phyloP scores from a whole-genome alignment of 2,329 filamentous ascomycete species.

The Colletotrichum plurivorum region DNA sequence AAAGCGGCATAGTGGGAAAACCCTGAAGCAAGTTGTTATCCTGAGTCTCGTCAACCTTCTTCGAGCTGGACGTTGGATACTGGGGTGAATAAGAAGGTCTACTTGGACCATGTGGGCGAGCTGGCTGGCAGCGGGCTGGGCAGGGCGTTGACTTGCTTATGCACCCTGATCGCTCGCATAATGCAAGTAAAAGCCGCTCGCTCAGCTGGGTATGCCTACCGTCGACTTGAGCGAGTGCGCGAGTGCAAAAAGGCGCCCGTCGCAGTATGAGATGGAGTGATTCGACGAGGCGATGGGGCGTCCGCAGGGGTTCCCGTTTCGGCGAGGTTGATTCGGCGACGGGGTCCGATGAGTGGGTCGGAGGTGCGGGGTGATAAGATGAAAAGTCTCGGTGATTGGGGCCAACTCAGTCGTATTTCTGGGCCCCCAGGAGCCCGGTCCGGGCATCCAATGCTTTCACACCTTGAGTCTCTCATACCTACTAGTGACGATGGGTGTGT shows the following conservation, averaged over 20 bases:
- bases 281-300: constrained; percentile 6
- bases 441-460: background rate
- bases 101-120: background rate
- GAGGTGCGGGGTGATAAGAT: constrained; percentile 41
- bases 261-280: constrained; percentile 22
- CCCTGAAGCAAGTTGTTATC: background rate
- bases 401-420: constrained; percentile 36
- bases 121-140: background rate
- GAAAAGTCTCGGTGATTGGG: constrained; percentile 30
- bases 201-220: constrained; percentile 3
- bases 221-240: background rate
- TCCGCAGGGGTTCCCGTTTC: constrained; percentile 19
- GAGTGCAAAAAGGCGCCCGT: background rate
- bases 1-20: constrained; percentile 29
- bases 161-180: constrained; percentile 14
- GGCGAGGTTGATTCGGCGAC: constrained; percentile 37
- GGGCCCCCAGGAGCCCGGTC: constrained; percentile 1
- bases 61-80: background rate
- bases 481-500: background rate
- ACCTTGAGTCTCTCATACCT: background rate
- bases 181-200: constrained; percentile 2
- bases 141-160: constrained; percentile 17
- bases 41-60: background rate
- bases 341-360: constrained; percentile 23
- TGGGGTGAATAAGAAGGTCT: background rate